Evolutionary conservation across 2,329 filamentous ascomycete species (phyloP).

Genomic region (Celoporthe dispersa): DNA sequence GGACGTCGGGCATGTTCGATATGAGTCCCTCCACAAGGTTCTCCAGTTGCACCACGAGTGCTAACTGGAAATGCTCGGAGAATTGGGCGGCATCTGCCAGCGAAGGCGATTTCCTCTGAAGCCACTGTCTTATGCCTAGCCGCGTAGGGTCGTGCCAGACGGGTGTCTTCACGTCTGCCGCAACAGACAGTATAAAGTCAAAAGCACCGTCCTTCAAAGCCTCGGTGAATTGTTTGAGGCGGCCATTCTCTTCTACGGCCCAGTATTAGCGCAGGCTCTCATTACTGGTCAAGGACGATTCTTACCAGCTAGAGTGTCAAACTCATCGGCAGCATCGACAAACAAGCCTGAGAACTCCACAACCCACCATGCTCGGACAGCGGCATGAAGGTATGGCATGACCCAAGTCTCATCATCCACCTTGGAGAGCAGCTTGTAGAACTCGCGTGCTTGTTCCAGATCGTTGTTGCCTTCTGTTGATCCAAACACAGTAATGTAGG

Average conservation of each 20-base stretch:
- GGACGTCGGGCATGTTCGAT: slow-evolving; percentile 89
- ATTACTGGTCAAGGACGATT: slow-evolving; percentile 37
- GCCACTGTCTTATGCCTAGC: slow-evolving; percentile 77
- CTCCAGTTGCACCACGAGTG: slow-evolving; percentile 82
- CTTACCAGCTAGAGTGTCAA: slow-evolving; percentile 45
- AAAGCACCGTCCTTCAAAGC: slow-evolving; percentile 87
- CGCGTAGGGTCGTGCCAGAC: slow-evolving; percentile 90
- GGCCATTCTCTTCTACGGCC: slow-evolving; percentile 64
- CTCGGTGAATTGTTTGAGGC: slow-evolving; percentile 74
- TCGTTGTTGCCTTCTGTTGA: slow-evolving; percentile 73
- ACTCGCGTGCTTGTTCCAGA: slow-evolving; percentile 68
- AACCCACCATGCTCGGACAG: slow-evolving; percentile 83
- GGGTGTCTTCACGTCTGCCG: slow-evolving; percentile 77
- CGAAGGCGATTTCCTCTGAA: slow-evolving; percentile 78
- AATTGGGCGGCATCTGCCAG: slow-evolving; percentile 68
- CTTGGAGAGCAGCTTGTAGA: slow-evolving; percentile 71
- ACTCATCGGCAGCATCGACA: slow-evolving; percentile 66
- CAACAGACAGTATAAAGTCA: slow-evolving; percentile 86
- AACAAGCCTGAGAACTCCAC: slow-evolving; percentile 93
- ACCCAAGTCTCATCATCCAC: slow-evolving; percentile 73
- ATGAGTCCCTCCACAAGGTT: slow-evolving; percentile 91
- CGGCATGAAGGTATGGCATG: slow-evolving; percentile 76
- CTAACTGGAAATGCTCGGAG: slow-evolving; percentile 70
- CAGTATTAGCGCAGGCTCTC: not conserved
- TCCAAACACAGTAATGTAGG: slow-evolving; percentile 77